Conservation (phyloP, 2,329 filamentous ascomycete genomes). For the Westerdykella sp. region DNA sequence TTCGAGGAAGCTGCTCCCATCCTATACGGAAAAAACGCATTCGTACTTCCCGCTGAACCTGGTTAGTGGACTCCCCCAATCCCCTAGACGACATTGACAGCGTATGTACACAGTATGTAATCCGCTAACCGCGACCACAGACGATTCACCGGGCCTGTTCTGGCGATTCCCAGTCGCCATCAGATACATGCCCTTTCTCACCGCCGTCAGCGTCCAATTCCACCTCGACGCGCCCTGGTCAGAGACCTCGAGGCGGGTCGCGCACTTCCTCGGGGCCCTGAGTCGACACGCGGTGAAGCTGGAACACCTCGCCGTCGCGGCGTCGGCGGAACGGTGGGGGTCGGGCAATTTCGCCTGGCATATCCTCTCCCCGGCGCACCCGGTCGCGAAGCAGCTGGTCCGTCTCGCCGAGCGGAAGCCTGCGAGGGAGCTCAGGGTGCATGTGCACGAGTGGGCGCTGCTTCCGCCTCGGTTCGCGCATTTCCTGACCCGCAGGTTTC, state of each 20-base stretch:
- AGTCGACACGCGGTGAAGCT: slow-evolving; percentile 7
- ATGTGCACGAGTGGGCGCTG: slow-evolving; percentile 11
- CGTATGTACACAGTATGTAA: too few relatives aligned
- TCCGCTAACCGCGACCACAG: too few relatives aligned
- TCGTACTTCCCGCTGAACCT: slow-evolving; percentile 14
- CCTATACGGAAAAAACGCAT: slow-evolving; percentile 12
- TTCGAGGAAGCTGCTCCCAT: slow-evolving; percentile 12
- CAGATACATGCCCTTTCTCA: slow-evolving; percentile 9
- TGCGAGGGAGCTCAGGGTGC: slow-evolving; percentile 9
- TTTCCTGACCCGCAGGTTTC: slow-evolving; percentile 7
- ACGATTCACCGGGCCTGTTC: slow-evolving; percentile 9
- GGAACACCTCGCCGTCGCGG: slow-evolving; percentile 6
- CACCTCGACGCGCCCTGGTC: slow-evolving; percentile 7
- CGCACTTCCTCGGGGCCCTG: slow-evolving; percentile 11
- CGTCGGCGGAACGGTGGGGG: slow-evolving; percentile 10
- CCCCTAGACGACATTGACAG: too few relatives aligned
- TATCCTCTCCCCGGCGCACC: slow-evolving; percentile 12
- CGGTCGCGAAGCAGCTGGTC: slow-evolving; percentile 8
- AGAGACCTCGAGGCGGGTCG: slow-evolving; percentile 7
- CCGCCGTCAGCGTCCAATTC: slow-evolving; percentile 11
- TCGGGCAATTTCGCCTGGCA: slow-evolving; percentile 9
- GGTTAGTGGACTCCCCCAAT: too few relatives aligned
- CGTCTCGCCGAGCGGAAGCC: slow-evolving; percentile 3
- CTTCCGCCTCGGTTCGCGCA: slow-evolving; percentile 5
- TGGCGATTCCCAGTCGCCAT: slow-evolving; percentile 11